A percentile compares a stretch with the other conserved stretches of the same genome.
phyloP scores from a whole-genome alignment of 306 rosid genomes.

The Lablab purpureus region DNA sequence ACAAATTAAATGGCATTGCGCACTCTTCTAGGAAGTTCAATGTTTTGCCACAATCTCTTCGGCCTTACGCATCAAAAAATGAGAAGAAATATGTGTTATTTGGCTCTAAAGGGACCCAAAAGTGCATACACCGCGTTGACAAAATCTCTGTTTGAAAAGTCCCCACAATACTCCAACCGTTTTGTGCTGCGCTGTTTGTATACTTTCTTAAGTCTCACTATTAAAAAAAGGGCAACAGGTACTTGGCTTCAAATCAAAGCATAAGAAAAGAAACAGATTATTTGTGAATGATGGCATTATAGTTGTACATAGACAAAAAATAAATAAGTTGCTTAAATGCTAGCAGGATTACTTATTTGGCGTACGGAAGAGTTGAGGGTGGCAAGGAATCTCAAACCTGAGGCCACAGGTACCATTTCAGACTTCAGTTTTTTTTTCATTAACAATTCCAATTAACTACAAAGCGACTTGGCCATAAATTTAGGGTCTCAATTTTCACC shows the following conservation, averaged over 20 bases:
- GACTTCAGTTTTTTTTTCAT: not conserved
- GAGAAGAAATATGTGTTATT: not conserved
- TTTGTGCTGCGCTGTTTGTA: not conserved
- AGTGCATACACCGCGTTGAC: not conserved
- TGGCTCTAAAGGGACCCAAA: not conserved
- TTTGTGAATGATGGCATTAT: not conserved
- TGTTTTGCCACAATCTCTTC: not conserved
- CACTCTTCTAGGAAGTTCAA: not conserved
- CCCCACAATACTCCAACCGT: conserved; percentile 19
- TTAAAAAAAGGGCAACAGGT: not conserved
- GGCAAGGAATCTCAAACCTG: not conserved
- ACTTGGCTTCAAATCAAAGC: conserved; percentile 27
- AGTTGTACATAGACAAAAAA: not conserved
- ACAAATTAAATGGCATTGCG: not conserved
- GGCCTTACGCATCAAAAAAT: conserved; percentile 5
- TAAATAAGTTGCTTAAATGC: not conserved
- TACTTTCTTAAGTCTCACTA: conserved; percentile 15
- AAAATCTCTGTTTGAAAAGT: not conserved
- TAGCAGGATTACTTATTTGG: not conserved
- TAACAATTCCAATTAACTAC: not conserved
- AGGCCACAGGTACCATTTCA: not conserved
- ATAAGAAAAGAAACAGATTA: not conserved
- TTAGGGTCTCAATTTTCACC: conserved; percentile 36
- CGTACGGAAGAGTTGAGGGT: not conserved
- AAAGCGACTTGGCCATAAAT: conserved; percentile 20